These are phyloP conservation scores for Boletus patriciae DNA, from an alignment of 768 basidiomycete species.

Conservation along the genomic window DNA sequence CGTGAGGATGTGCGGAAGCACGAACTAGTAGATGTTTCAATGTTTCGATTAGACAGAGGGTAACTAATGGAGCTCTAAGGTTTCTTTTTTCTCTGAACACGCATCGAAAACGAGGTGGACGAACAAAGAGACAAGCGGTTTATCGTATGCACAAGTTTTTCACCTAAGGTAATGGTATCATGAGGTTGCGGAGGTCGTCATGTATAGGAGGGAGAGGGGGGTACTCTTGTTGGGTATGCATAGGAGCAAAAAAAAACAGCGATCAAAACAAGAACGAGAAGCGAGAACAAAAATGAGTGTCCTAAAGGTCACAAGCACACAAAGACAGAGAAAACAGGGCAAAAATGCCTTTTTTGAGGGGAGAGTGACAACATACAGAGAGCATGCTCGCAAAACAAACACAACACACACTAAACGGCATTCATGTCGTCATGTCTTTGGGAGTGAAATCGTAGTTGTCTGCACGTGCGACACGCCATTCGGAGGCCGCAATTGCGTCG, in stretches of 20 bases:
- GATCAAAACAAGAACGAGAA: constrained; percentile 4
- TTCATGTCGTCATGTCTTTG: constrained; percentile 17
- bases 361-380: constrained; percentile 6
- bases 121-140: constrained; percentile 6
- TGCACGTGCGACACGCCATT: constrained; percentile 31
- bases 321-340: neutral
- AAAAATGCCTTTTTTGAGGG: neutral
- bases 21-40: neutral
- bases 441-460: constrained; percentile 29
- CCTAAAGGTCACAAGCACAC: neutral
- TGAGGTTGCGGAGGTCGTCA: neutral
- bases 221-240: constrained; percentile 20
- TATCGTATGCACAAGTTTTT: constrained; percentile 21
- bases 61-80: constrained; percentile 1
- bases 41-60: neutral
- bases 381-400: constrained; percentile 12
- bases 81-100: neutral
- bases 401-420: neutral
- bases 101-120: neutral
- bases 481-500: constrained; percentile 41
- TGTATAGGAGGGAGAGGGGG: neutral
- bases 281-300: neutral
- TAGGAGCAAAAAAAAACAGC: neutral
- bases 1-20: too few species aligned
- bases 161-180: constrained; percentile 19